Base-by-base conservation (phyloP, 805 yeast genomes). In the Lachancea mirantina region DNA sequence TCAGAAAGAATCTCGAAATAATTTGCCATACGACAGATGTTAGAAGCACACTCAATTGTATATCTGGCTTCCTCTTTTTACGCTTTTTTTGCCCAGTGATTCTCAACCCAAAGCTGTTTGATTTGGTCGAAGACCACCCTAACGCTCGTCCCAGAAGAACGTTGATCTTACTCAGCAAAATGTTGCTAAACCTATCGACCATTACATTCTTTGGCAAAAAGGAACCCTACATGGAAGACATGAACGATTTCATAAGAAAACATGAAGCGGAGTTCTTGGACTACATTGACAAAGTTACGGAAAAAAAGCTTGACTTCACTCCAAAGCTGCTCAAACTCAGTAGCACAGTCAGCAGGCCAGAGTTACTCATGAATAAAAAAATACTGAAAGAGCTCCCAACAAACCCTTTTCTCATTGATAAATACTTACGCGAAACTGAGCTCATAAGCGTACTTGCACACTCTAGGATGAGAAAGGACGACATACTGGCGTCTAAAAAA, bases 11-110 rank as follows among this genome's bases (percentile, higher is more conserved):
- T 40, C 72, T 84, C 15, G 94, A 80, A 45, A 52, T 74, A 9
- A 43, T 49, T 24, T 72, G 73, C 8, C 76, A 71, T 41, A 74
- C 78, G 1, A 65, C 61, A 9, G 80, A 77, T 8, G 36, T 41
- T 46, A 61, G 57, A 5, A 51, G 64, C 7, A 70, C 85, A 0
- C 62, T 80, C 38, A 80, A 87, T 49, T 82, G 94, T 30, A 61
- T 88, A 19, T 72, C 92, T 14, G 87, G 95, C 1, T 83, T 92
- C 47, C 61, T 89, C 8, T 92, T 89, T 52, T 60, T 89, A 39
- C 64, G 96, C 39, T 84, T 79, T 55, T 72, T 87, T 42, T 87
- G 96, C 47, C 97, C 98, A 0, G 95, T 95, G 0, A 72, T 89
- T 18, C 60, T 92, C 50, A 88, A 85, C 48, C 98, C 98, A 0